Conservation (phyloP, 768 basidiomycete species). For the Calvatia gigantea region DNA sequence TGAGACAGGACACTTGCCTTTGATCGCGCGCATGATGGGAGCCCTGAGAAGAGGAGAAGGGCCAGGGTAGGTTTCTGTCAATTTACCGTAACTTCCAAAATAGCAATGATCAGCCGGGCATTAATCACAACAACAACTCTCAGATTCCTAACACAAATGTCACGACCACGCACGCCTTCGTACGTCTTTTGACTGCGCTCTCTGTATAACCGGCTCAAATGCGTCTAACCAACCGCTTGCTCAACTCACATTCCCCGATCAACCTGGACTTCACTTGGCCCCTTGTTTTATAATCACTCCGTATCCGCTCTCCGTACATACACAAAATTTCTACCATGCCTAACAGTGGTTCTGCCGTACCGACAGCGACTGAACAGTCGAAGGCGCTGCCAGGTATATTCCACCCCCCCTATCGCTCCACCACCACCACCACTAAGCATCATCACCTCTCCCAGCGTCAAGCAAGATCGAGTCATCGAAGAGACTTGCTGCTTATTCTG, state of each 20-base stretch:
- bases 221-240: neutral
- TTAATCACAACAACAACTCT: neutral
- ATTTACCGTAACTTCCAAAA: neutral
- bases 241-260: neutral
- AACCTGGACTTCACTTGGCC: neutral
- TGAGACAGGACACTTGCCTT: constrained; percentile 38
- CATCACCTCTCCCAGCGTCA: constrained; percentile 19
- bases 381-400: constrained; percentile 1
- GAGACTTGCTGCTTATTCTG: constrained; percentile 87
- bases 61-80: neutral
- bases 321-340: neutral
- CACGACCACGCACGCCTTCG: neutral
- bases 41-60: constrained; percentile 1
- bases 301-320: neutral
- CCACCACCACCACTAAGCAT: neutral
- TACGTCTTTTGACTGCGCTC: constrained; percentile 1
- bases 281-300: constrained; percentile 6
- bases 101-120: constrained; percentile 15
- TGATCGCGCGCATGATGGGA: constrained; percentile 56
- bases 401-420: neutral
- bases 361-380: neutral
- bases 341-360: neutral
- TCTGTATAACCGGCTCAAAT: neutral
- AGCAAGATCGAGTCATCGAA: constrained; percentile 77
- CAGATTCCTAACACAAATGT: constrained; percentile 6